Base-by-base conservation (phyloP, 768 basidiomycete species). In the Mycena rebaudengoi region DNA sequence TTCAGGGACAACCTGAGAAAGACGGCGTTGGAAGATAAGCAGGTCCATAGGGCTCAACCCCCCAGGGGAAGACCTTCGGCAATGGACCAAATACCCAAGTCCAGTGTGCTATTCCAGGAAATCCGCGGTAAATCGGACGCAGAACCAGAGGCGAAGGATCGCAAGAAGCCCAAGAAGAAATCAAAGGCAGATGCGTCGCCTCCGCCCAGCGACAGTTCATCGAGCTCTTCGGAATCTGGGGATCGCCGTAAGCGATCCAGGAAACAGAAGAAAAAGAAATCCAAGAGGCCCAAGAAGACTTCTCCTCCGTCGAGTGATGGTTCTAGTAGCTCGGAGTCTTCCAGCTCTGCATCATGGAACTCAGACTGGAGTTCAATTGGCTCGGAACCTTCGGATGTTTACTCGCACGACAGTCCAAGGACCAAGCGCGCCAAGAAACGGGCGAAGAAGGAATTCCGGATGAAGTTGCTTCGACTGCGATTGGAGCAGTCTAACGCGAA, bases 401-500 rank as follows among this genome's bases (percentile, higher is more conserved):
- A 16, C 21, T 55, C 53, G n/a, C 21, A 25, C 44, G 53, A 55
- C 21, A 40, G 37, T 40, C 40, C 51, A 37, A 41, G 40, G 16
- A 53, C 55, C 0, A 51, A 50, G 10, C 12, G 40, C 2, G 44
- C 50, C 0, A 59, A 59, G 18, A 44, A 51, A 11, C 18, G 18
- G 7, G 60, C 46, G 11, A 59, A 45, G 4, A 18, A 50, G 6
- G 32, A n/a, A n/a, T n/a, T 29, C 1, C 51, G 29, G 7, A 16
- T 46, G 5, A 39, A 51, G 20, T 41, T 56, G n/a, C 3, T 18
- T 5, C 49, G 61, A 13, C 35, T 44, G 14, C 45, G 46, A 28
- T 54, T 65, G 35, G 62, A 67, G 44, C 55, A 64, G 7, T 53
- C 30, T 10, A 53, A 60, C 25, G 18, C 64, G 12, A 68, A 65